Base-by-base conservation (phyloP, 805 yeast species). In the Candida patagonica region DNA sequence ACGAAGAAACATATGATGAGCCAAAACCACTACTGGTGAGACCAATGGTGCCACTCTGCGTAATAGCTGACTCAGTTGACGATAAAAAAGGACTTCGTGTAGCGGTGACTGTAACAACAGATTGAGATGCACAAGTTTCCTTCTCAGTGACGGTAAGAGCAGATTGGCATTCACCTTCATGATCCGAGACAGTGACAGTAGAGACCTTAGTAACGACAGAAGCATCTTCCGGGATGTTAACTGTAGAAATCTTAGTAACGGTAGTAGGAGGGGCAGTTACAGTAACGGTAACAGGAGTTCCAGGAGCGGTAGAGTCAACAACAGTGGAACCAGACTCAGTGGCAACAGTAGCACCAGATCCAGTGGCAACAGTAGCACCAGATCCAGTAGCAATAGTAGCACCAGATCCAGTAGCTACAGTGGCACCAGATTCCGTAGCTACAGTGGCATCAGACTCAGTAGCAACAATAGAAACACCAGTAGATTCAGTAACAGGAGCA, bases 21-120 rank as follows among this genome's bases (percentile, higher is more conserved):
- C 59, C 56, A 56, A 53, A 43, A 44, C 54, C 43, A 51, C 59
- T 52, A 55, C 60, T 54, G 35, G 60, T 55, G 60, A 55, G 61
- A 57, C 60, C 59, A 32, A 39, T 26, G 59, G 60, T 57, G 61
- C 60, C 60, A 55, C 60, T 50, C 43, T 52, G 44, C 52, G 57
- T 54, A 51, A 49, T 42, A 45, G 50, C 48, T 54, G 57, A 56
- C 58, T 56, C 58, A 57, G 58, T 54, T 55, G 60, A 55, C 54
- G 60, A 56, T 56, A 57, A 56, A 55, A 56, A 55, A 56, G 60
- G 57, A 47, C 37, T 26, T 26, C 44, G 43, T 26, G 39, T 21
- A 10, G 26, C 24, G 25, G 45, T 38, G 15, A 29, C 36, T 15
- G 45, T 38, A 13, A 40, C 40, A n/a, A n/a, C n/a, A n/a, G n/a